Base-by-base conservation (phyloP, 108 stramenopile species). In the Schizochytrium sp. region DNA sequence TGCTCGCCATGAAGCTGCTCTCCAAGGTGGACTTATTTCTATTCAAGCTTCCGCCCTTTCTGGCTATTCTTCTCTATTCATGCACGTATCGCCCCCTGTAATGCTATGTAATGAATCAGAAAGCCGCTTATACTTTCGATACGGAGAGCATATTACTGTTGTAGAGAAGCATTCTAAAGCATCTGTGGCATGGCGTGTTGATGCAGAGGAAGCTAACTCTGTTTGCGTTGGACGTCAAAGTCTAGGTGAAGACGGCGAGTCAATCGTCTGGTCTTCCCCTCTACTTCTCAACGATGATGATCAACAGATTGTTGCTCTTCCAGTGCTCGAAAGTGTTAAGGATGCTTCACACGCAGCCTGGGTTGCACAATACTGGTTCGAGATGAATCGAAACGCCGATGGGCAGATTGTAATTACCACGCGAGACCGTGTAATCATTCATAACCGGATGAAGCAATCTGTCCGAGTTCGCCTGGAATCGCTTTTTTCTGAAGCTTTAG, bases 261-360 rank as follows among this genome's bases (percentile, higher is more conserved):
- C 28, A 47, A 55, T 28, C 10, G 53, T 28, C 8, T 83, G 76
- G 76, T 83, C 76, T 5, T 83, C 76, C 8, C 76, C 76, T 5
- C 47, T 83, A 17, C 53, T 53, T n/a, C 76, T 83, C 15, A 3
- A 40, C 15, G 76, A 83, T 10, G 50, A 49, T 2, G 76, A 83
- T 53, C 50, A 83, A 53, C 76, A 83, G 50, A 83, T 83, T 10
- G 53, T 83, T 19, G 76, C 76, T 8, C 49, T 83, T 28, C 76
- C 76, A 12, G 76, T 83, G 8, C 47, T 49, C 76, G 76, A 83
- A 13, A 69, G 64, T 15, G 64, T 69, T 7, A 69, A 69, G 28
- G 10, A 40, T 5, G 76, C 47, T n/a, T 10, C 8, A 13, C 5
- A 55, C 10, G 47, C 76, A 5, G 76, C 50, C 13, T 83, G 76